These are phyloP conservation scores for Moricandia arvensis DNA, from an alignment of 345 rosid genomes.

Conservation along the genomic window DNA sequence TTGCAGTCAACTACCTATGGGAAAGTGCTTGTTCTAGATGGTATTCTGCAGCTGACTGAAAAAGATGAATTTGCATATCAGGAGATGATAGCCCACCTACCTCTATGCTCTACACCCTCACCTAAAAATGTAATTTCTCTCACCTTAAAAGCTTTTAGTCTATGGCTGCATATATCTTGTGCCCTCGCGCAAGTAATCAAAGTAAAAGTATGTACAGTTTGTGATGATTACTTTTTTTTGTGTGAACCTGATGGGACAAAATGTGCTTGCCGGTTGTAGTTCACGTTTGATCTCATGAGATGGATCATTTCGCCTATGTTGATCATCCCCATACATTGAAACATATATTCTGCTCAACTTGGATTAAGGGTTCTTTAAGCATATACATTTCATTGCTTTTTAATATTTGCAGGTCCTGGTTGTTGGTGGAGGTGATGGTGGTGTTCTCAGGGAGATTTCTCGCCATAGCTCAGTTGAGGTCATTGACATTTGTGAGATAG, in stretches of 20 bases:
- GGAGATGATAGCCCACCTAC: slow-evolving; percentile 98
- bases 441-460: slow-evolving; percentile 87
- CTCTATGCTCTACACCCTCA: slow-evolving; percentile 80
- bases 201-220: not conserved
- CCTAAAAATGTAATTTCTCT: slow-evolving; percentile 68
- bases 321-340: not conserved
- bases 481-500: slow-evolving; percentile 96
- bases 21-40: slow-evolving; percentile 97
- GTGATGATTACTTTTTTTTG: not conserved
- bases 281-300: slow-evolving; percentile 7
- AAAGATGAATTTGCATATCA: slow-evolving; percentile 97
- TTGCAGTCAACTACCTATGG: slow-evolving; percentile 85
- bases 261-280: not conserved
- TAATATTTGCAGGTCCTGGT: slow-evolving; percentile 66
- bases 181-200: not conserved
- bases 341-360: not conserved
- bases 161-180: not conserved
- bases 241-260: not conserved
- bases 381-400: too few species aligned
- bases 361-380: too few species aligned
- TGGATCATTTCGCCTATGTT: not conserved
- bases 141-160: slow-evolving; percentile 7
- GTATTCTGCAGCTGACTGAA: slow-evolving; percentile 91
- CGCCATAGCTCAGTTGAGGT: slow-evolving; percentile 84
- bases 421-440: slow-evolving; percentile 99